Conservation (phyloP, 2,329 filamentous ascomycete species). For the Apiospora hydei region DNA sequence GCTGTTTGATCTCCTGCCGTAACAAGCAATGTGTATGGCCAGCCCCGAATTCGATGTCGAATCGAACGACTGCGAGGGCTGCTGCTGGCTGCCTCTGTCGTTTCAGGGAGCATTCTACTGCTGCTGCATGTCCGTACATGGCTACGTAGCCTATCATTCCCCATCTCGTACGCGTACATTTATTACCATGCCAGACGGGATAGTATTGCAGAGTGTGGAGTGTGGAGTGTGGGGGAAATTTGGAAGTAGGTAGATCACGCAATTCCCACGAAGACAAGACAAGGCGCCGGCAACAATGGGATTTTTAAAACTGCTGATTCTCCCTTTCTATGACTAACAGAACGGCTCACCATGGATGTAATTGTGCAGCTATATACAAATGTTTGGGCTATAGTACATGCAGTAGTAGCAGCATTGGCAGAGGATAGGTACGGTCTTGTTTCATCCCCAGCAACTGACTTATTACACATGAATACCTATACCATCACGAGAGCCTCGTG, state of each 20-base stretch:
- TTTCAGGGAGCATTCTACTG: constrained; percentile 4
- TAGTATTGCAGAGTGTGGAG: constrained; percentile 9
- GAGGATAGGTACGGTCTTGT: background rate
- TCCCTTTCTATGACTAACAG: background rate
- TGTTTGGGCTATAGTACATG: background rate
- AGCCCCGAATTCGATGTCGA: background rate
- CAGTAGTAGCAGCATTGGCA: background rate
- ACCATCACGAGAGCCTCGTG: background rate
- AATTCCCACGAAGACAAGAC: constrained; percentile 8
- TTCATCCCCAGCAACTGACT: background rate
- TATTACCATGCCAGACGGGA: background rate
- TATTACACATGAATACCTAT: background rate
- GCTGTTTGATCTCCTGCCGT: constrained; percentile 13
- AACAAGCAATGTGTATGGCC: constrained; percentile 6
- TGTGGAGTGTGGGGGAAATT: constrained; percentile 19
- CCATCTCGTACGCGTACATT: background rate
- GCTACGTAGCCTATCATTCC: background rate
- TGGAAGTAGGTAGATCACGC: background rate
- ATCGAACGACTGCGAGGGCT: background rate
- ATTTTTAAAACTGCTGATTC: background rate
- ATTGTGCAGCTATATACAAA: background rate
- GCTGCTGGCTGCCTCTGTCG: background rate
- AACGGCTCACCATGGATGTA: background rate
- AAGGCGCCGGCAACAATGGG: background rate
- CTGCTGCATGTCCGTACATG: background rate